Base-by-base conservation (phyloP, 768 basidiomycete species). In the Boletellus emodensis region DNA sequence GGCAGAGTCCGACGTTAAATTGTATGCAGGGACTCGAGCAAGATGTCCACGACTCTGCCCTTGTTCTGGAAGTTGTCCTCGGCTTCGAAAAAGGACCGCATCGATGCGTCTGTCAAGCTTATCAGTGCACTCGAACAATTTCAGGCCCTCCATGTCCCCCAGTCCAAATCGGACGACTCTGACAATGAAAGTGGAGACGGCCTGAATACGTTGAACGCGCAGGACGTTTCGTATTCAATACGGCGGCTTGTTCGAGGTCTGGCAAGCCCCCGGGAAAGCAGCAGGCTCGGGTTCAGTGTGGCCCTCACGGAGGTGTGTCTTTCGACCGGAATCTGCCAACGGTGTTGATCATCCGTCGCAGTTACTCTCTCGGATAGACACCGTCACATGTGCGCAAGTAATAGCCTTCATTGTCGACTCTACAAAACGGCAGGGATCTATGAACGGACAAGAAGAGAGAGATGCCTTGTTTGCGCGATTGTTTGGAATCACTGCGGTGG, bases 21-120 rank as follows among this genome's bases (percentile, higher is more conserved):
- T 15, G 17, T 5, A 20, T 20, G n/a, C n/a, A 1, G 11, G 15
- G 24, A n/a, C 34, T 46, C 33, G 20, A 46, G 39, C 48, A 46
- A 46, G 40, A 90, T 92, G 83, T 81, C 87, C 34, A 93, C 92
- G 44, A 94, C 92, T 32, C 81, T 97, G 48, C 88, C 91, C 13
- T 78, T 96, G 32, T 97, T 94, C 78, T 96, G 94, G 94, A 77
- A 93, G 67, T 76, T 97, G 46, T 94, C 94, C 14, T 90, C 89
- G 3, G 73, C 81, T 2, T 81, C 80, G 17, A 90, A 84, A 71
- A 83, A 85, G 49, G 85, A 90, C 53, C 84, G 94, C 9, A 62
- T 95, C 33, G 83, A 86, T 58, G 87, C 94, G 13, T 94, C 94
- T 3, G 84, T 88, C 26, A 88, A 92, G 65, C 84, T 97, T 44